A percentile compares a stretch with the other conserved stretches of the same genome.
Conservation (phyloP, 805 yeast species). For the Kodamaea laetipori region DNA sequence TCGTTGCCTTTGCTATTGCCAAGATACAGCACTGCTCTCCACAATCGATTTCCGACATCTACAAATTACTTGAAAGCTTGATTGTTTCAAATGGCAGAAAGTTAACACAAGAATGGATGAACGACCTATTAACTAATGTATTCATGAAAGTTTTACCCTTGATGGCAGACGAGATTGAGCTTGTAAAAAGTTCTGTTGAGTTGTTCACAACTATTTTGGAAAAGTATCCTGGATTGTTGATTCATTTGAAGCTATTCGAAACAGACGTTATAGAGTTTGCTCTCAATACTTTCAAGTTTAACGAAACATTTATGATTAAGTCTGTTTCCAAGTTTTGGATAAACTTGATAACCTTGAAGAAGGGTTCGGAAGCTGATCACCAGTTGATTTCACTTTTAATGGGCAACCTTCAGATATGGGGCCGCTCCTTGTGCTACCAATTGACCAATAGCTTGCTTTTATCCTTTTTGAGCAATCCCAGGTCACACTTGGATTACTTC, state of each 20-base stretch:
- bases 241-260: slow-evolving; percentile 33
- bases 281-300: slow-evolving; percentile 42
- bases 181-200: slow-evolving; percentile 53
- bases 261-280: slow-evolving; percentile 29
- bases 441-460: slow-evolving; percentile 30
- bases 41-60: slow-evolving; percentile 45
- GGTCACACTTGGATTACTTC: slow-evolving; percentile 63
- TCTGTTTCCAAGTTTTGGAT: slow-evolving; percentile 60
- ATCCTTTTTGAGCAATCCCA: slow-evolving; percentile 45
- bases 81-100: slow-evolving; percentile 38
- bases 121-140: slow-evolving; percentile 37
- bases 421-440: slow-evolving; percentile 23
- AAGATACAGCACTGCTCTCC: slow-evolving; percentile 32
- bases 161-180: slow-evolving; percentile 58
- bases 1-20: slow-evolving; percentile 32
- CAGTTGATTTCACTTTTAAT: slow-evolving; percentile 26
- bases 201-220: slow-evolving; percentile 53
- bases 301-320: slow-evolving; percentile 59
- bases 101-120: slow-evolving; percentile 34
- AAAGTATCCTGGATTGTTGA: slow-evolving; percentile 49
- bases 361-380: slow-evolving; percentile 47
- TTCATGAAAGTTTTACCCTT: slow-evolving; percentile 37
- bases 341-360: slow-evolving; percentile 46
- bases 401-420: slow-evolving; percentile 11
- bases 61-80: slow-evolving; percentile 47